phyloP scores from a whole-genome alignment of 75 land plant genomes.

The Isoetes taiwanensis region DNA sequence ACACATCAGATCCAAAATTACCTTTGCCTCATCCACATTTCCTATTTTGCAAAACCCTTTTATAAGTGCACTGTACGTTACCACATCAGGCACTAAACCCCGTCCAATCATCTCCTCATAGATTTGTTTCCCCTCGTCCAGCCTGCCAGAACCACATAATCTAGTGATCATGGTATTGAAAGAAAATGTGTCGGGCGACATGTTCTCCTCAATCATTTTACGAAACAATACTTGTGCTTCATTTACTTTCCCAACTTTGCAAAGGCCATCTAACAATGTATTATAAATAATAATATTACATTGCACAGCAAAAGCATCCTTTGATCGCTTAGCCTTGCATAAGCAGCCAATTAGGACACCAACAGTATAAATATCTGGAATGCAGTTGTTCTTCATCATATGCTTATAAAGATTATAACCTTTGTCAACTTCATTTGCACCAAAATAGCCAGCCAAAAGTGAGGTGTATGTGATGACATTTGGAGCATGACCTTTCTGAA shows the following conservation, averaged over 20 bases:
- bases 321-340: too few species aligned
- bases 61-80: too few species aligned
- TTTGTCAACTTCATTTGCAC: slow-evolving; percentile 12
- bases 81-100: too few species aligned
- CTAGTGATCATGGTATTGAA: slow-evolving; percentile 41
- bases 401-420: slow-evolving; percentile 28
- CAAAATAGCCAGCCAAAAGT: slow-evolving; percentile 26
- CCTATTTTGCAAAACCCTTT: too few species aligned
- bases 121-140: slow-evolving; percentile 36
- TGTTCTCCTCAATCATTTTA: slow-evolving; percentile 33
- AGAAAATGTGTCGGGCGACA: slow-evolving; percentile 32
- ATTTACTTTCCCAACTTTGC: slow-evolving; percentile 21
- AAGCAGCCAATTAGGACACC: too few species aligned
- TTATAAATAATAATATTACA: slow-evolving; percentile 35
- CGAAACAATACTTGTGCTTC: slow-evolving; percentile 33
- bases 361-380: too few species aligned
- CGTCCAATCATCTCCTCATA: slow-evolving; percentile 54
- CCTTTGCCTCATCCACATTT: too few species aligned
- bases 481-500: slow-evolving; percentile 20
- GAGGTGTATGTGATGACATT: slow-evolving; percentile 57
- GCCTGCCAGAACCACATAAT: slow-evolving; percentile 28
- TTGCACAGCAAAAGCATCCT: too few species aligned
- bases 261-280: slow-evolving; percentile 29
- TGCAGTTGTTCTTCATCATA: too few species aligned
- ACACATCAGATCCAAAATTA: too few species aligned